Percentiles rank a stretch among this genome's conserved stretches.
Conservation (phyloP, 2,329 filamentous ascomycete species). For the Aspergillus sp. region DNA sequence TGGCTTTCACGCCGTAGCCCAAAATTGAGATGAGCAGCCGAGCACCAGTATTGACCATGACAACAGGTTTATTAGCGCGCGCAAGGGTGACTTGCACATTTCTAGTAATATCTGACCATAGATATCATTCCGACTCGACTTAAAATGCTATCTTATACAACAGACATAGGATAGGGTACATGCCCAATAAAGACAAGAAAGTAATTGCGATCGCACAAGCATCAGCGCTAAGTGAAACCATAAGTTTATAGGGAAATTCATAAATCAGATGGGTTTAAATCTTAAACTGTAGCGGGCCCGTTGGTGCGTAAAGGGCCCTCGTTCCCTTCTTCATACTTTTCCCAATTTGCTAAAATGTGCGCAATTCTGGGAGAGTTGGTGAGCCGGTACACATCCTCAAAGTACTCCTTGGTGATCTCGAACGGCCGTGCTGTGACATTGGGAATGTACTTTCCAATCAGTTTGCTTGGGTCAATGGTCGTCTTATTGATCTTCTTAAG, state of each 20-base stretch:
- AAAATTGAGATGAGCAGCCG: too few species aligned
- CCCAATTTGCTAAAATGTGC: slow-evolving; percentile 75
- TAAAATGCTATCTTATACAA: background rate
- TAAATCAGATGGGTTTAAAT: slow-evolving; percentile 3
- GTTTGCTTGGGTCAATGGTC: slow-evolving; percentile 92
- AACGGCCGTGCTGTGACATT: slow-evolving; percentile 97
- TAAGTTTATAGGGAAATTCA: background rate
- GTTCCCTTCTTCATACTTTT: slow-evolving; percentile 59
- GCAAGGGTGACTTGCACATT: background rate
- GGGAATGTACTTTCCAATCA: slow-evolving; percentile 98
- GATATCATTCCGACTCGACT: background rate
- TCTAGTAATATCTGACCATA: background rate
- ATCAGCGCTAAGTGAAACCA: slow-evolving; percentile 4
- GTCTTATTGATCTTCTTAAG: slow-evolving; percentile 99
- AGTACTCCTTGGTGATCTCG: slow-evolving; percentile 96
- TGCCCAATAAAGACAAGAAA: background rate
- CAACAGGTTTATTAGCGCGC: background rate
- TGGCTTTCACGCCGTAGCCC: too few species aligned
- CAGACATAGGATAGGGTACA: background rate
- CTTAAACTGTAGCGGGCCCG: slow-evolving; percentile 14
- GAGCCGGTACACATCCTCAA: slow-evolving; percentile 95
- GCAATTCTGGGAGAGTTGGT: slow-evolving; percentile 70
- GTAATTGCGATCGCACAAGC: background rate
- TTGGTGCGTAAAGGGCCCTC: slow-evolving; percentile 23
- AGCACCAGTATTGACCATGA: too few species aligned